phyloP scores from a whole-genome alignment of 495 filamentous ascomycete species.

The Hypoxylon intermedium region DNA sequence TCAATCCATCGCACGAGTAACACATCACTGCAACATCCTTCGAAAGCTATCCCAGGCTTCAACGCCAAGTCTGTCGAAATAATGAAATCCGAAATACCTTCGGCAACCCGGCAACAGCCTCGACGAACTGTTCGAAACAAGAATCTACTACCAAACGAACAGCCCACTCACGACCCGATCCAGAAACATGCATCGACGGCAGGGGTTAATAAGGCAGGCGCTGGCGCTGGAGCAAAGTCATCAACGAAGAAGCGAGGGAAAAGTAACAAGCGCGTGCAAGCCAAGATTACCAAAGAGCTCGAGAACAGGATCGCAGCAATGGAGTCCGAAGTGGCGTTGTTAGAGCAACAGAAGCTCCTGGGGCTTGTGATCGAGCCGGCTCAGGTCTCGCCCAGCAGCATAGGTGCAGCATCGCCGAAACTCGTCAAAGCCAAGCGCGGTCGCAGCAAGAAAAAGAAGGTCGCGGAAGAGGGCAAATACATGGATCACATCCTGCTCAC shows the following conservation, averaged over 20 bases:
- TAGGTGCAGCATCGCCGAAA: not conserved
- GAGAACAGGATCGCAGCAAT: conserved; percentile 13
- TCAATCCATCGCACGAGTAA: not conserved
- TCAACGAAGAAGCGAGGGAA: not conserved
- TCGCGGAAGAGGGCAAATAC: conserved; percentile 11
- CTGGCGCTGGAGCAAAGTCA: not conserved
- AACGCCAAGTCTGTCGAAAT: no score
- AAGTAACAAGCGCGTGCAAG: not conserved
- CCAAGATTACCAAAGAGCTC: conserved; percentile 8
- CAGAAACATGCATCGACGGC: not conserved
- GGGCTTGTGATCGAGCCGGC: not conserved
- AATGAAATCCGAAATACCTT: not conserved
- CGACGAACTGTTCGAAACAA: conserved; percentile 10
- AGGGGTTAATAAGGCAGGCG: not conserved
- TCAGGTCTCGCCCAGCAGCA: not conserved
- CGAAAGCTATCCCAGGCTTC: no score
- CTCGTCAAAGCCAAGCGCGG: conserved; percentile 5
- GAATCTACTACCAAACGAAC: not conserved
- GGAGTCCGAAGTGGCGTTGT: conserved; percentile 6
- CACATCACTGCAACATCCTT: no score
- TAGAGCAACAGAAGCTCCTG: conserved; percentile 21
- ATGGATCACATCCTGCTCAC: conserved; percentile 26
- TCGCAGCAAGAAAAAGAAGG: conserved; percentile 4
- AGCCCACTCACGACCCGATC: not conserved
- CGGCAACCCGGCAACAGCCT: conserved; percentile 4